Conservation (phyloP, 345 rosid genomes). For the Syzygium oleosum region DNA sequence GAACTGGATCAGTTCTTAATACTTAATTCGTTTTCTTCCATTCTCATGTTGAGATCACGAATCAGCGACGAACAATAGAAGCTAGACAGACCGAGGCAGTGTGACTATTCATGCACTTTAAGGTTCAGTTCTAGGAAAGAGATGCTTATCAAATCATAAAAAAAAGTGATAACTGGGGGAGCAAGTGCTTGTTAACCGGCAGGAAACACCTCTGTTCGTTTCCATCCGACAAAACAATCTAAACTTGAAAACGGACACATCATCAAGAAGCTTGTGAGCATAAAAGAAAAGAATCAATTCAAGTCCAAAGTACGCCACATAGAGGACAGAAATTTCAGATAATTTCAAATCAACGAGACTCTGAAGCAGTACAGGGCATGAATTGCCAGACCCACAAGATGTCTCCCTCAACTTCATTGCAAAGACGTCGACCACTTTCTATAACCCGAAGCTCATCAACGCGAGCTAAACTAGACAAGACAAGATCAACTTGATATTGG, state of each 20-base stretch:
- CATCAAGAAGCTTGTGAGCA: neutral
- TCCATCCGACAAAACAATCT: neutral
- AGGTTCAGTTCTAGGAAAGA: neutral
- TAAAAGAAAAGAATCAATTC: neutral
- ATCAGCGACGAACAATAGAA: neutral
- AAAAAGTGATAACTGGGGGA: neutral
- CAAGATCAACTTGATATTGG: neutral
- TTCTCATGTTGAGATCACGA: neutral
- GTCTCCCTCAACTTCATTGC: slow-evolving; percentile 1
- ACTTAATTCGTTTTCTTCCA: neutral
- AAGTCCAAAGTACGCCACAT: neutral
- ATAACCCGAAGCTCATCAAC: neutral
- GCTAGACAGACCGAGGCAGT: neutral
- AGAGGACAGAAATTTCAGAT: neutral
- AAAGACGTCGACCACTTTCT: neutral
- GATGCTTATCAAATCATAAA: neutral
- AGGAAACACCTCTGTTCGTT: neutral
- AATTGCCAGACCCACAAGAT: slow-evolving; percentile 3
- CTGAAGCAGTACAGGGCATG: slow-evolving; percentile 1
- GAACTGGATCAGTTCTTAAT: neutral
- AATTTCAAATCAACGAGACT: slow-evolving; percentile 1
- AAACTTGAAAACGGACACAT: neutral
- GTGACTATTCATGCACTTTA: neutral
- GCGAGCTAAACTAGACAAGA: neutral
- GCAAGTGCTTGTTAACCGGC: neutral